phyloP scores from a whole-genome alignment of 2,329 filamentous ascomycete genomes.

The Aspergillus sp. region DNA sequence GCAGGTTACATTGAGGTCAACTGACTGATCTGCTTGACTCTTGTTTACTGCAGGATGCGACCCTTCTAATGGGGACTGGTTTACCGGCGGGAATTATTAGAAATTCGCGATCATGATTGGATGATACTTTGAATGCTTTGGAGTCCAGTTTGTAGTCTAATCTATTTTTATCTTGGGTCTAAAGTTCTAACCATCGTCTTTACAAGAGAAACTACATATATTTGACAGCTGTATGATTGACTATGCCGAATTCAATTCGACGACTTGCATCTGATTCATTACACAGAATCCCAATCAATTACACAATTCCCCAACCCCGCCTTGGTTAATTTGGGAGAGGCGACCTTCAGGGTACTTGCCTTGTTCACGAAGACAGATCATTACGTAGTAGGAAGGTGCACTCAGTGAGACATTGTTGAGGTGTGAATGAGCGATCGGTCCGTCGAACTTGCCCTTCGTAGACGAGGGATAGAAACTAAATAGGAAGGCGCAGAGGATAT shows the following conservation, averaged over 20 bases:
- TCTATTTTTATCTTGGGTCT: not conserved
- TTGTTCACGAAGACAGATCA: not conserved
- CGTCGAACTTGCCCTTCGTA: not conserved
- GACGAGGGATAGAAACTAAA: not conserved
- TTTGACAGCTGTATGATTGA: not conserved
- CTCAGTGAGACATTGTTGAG: not conserved
- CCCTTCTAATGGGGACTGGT: not conserved
- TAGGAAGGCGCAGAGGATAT: not conserved
- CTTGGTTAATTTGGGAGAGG: not conserved
- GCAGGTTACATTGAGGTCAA: not conserved
- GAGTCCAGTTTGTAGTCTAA: not conserved
- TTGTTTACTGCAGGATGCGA: constrained; percentile 1
- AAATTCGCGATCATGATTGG: not conserved
- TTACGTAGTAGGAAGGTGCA: not conserved
- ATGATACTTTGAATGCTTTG: not conserved
- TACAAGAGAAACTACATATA: not conserved
- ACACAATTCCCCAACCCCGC: not conserved
- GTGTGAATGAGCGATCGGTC: not conserved
- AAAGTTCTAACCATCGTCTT: not conserved
- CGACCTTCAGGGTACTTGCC: not conserved
- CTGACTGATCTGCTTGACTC: not conserved
- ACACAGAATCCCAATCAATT: not conserved
- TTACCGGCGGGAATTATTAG: not conserved
- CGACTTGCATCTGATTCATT: not conserved
- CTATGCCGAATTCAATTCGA: not conserved